Base-by-base conservation (phyloP, 805 yeast species). In the Teunomyces panamensis region DNA sequence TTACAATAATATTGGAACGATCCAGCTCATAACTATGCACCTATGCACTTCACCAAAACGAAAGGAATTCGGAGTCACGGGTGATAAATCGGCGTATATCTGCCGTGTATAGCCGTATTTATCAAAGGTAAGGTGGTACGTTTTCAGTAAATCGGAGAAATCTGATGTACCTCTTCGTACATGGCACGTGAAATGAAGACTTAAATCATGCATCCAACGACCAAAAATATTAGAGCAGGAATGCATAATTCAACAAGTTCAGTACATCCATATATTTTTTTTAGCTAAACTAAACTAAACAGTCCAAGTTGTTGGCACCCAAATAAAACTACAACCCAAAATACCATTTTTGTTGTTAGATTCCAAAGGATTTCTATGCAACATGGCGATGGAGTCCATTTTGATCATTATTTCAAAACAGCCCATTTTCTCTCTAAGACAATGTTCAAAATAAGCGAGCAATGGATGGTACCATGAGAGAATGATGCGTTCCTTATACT, bases 261-360 rank as follows among this genome's bases (percentile, higher is more conserved):
- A 37, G 27, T 20, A 37, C 30, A 37, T 37, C 10, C 29, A 37
- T 35, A 37, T 35, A 35, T 26, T 37, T 26, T 37, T 37, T 37
- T 4, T 14, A 37, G 30, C 41, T 37, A 37, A 37, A 37, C 41
- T 37, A 37, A 36, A 37, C 39, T 35, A 35, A 37, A 37, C 41
- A 37, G 11, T 10, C 30, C 7, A 37, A 10, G 16, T 26, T 13
- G 28, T 26, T 5, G 30, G 16, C 17, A 32, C 34, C 5, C 14
- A 16, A 32, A 16, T 7, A 32, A 32, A 30, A 30, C 17, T 30
- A 20, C 41, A 11, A 37, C 27, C 41, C n/a, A 37, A 37, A 37
- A 24, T 36, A 20, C 9, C 29, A 36, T n/a, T 37, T 26, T 8
- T 17, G 36, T 14, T 34, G 39, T 4, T 17, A 13, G 24, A 34